Conservation (phyloP, 2,329 filamentous ascomycete genomes). For the Fusarium poae region DNA sequence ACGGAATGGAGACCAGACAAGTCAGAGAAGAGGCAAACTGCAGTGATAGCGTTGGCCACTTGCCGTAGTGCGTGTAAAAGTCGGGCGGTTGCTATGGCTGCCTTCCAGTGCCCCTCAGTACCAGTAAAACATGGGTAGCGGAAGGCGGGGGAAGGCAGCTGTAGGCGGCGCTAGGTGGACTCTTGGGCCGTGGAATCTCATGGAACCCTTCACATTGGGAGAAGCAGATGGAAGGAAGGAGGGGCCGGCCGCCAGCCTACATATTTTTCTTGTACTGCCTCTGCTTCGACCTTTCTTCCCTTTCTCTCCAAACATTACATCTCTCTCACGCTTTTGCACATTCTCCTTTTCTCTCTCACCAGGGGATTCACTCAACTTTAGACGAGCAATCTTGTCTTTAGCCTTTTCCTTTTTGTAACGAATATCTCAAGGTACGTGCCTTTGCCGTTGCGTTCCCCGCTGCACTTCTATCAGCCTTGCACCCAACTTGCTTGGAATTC, state of each 20-base stretch:
- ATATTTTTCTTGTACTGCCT: slow-evolving; percentile 55
- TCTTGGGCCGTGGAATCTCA: slow-evolving; percentile 59
- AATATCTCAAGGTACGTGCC: slow-evolving; percentile 47
- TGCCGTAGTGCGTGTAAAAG: slow-evolving; percentile 23
- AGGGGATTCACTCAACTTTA: slow-evolving; percentile 42
- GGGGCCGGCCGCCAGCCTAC: slow-evolving; percentile 48
- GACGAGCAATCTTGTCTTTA: slow-evolving; percentile 46
- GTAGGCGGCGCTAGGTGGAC: slow-evolving; percentile 42
- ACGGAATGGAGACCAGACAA: slow-evolving; percentile 1
- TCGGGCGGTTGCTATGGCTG: slow-evolving; percentile 37
- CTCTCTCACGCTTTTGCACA: slow-evolving; percentile 35
- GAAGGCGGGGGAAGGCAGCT: slow-evolving; percentile 31
- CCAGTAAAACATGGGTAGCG: slow-evolving; percentile 4
- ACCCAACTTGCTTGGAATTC: slow-evolving; percentile 4
- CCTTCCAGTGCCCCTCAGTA: slow-evolving; percentile 23
- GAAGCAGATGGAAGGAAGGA: slow-evolving; percentile 48
- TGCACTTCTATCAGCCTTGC: slow-evolving; percentile 24
- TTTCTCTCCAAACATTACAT: slow-evolving; percentile 43
- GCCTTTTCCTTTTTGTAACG: slow-evolving; percentile 45
- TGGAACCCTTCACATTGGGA: slow-evolving; percentile 59
- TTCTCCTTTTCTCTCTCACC: slow-evolving; percentile 37
- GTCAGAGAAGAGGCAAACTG: slow-evolving; percentile 27
- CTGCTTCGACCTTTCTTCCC: slow-evolving; percentile 44
- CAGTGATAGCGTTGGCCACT: slow-evolving; percentile 29
- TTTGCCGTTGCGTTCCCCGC: slow-evolving; percentile 7